These are phyloP conservation scores for Cryptococcus deneoformans DNA, from an alignment of 1,284 basidiomycete species.

Conservation along the genomic window DNA sequence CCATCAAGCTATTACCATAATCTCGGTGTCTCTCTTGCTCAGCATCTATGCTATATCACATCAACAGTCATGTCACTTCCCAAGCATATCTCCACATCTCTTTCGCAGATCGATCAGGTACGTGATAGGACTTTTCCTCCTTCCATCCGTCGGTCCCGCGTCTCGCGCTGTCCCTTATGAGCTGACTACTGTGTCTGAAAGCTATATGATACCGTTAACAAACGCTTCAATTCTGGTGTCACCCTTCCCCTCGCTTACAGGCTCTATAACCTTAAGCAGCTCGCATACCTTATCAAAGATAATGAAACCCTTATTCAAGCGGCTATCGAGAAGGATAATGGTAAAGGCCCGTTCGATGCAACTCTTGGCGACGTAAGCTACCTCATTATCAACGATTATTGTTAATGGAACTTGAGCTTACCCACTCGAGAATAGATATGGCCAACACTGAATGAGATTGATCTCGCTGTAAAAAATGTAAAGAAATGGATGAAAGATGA, in stretches of 20 bases:
- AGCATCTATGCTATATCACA: too few species aligned
- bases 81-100: too few species aligned
- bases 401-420: not conserved
- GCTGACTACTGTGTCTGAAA: too few species aligned
- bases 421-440: constrained; percentile 28
- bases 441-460: constrained; percentile 60
- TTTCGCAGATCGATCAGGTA: too few species aligned
- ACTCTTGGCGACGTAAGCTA: constrained; percentile 33
- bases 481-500: constrained; percentile 74
- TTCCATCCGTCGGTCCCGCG: too few species aligned
- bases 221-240: constrained; percentile 56
- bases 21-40: too few species aligned
- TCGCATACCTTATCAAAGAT: constrained; percentile 62
- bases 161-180: too few species aligned
- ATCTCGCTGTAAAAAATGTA: constrained; percentile 63
- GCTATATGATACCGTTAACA: constrained; percentile 52
- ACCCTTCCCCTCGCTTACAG: constrained; percentile 59
- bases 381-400: not conserved
- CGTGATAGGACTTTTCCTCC: too few species aligned
- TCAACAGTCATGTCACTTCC: too few species aligned
- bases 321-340: constrained; percentile 58
- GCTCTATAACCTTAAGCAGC: constrained; percentile 61
- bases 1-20: too few species aligned
- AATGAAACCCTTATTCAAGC: constrained; percentile 56
- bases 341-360: constrained; percentile 50